phyloP scores from a whole-genome alignment of 2,329 filamentous ascomycete genomes.

The Colletotrichum tabaci region DNA sequence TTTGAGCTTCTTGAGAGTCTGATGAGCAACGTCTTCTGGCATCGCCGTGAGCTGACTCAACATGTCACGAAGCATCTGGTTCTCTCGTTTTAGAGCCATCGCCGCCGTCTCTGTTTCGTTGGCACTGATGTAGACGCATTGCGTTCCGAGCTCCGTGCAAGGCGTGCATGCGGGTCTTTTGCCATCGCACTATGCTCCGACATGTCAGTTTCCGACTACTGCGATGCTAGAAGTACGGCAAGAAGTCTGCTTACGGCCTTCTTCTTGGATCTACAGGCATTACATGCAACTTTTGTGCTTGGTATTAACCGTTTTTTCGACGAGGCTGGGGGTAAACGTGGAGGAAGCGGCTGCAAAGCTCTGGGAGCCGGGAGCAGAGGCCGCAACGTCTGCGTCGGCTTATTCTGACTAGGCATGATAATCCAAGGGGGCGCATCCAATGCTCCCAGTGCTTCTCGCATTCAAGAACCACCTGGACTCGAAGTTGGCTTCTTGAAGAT shows the following conservation, averaged over 20 bases:
- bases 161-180: slow-evolving; percentile 42
- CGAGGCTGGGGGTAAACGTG: slow-evolving; percentile 17
- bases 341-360: background rate
- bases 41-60: slow-evolving; percentile 45
- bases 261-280: slow-evolving; percentile 45
- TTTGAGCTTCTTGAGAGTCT: slow-evolving; percentile 44
- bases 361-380: slow-evolving; percentile 34
- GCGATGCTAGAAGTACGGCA: background rate
- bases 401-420: slow-evolving; percentile 30
- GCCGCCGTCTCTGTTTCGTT: slow-evolving; percentile 41
- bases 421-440: slow-evolving; percentile 6
- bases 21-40: slow-evolving; percentile 39
- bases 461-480: background rate
- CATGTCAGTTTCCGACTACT: slow-evolving; percentile 12
- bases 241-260: slow-evolving; percentile 42
- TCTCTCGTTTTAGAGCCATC: slow-evolving; percentile 38
- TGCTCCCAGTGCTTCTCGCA: background rate
- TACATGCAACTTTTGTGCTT: slow-evolving; percentile 44
- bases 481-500: background rate
- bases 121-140: slow-evolving; percentile 43
- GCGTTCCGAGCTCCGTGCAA: slow-evolving; percentile 37
- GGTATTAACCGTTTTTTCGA: slow-evolving; percentile 16
- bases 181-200: slow-evolving; percentile 42
- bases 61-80: slow-evolving; percentile 46
- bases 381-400: slow-evolving; percentile 26